Evolutionary conservation across 1,284 basidiomycete genomes (phyloP), one percentile per base, ranked within the genome.

Genomic region (Ganoderma meredithae): DNA sequence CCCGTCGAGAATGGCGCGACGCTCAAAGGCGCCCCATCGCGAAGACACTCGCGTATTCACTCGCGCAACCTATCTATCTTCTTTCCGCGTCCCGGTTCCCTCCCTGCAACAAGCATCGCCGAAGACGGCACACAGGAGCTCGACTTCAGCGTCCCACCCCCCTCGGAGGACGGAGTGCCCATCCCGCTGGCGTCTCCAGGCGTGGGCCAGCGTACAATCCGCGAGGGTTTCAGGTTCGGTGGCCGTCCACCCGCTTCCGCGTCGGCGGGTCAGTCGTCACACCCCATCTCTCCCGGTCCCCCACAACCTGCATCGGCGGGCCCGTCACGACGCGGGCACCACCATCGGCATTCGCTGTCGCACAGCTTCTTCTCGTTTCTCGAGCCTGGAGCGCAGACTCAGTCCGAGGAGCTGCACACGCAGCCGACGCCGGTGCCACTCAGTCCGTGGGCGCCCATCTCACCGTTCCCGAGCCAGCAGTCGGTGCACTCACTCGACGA

Each of bases 341-440:
- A 96, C 79, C 96, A 98, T 77, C 94, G 95, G 76, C 96, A 97
- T 79, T 98, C 95, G 0, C 80, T 97, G 31, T 97, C 95, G 0
- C 96, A 97, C 80, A 96, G 95, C 77, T 96, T 97, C 81, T 97
- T 97, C 82, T 81, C 80, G n/a, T 82, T 82, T 72, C 79, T 82
- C 5, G 81, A 82, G 63, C 81, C 81, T 0, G 81, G 80, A 19
- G 71, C 71, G 55, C 69, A 69, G 67, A 68, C 64, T 33, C 61
- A 58, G 7, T 64, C 69, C 1, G 69, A 72, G 1, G 73, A 84
- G 19, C 75, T 86, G 49, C 83, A 85, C 65, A 86, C 85, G 0
- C 84, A 83, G 70, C 84, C 86, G 2, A 84, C 85, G 1, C 85
- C 85, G 0, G 80, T 77, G 7, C 87, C 86, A 3, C 73, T 85